Evolutionary conservation across 306 rosid species (phyloP), one percentile per base, ranked within the genome.

Genomic region (Begonia loranthoides): DNA sequence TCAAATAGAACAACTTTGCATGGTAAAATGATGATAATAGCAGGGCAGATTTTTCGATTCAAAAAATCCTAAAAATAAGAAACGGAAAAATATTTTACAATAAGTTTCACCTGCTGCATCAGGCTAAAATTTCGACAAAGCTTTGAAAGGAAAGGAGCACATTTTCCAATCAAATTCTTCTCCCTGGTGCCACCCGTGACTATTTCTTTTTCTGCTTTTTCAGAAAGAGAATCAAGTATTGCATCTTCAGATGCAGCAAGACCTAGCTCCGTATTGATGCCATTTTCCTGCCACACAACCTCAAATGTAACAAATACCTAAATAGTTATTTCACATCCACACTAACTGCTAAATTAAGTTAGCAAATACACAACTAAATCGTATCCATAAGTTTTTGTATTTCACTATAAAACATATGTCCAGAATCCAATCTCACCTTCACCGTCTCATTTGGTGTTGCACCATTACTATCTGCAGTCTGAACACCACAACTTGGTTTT

Each of bases 211-310:
- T 89, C 97, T 50, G 94, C 85, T 54, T 75, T 82, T 59, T 89
- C 95, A 50, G 82, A 71, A 61, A 89, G 72, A 34, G 79, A 73
- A 72, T 89, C 97, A 74, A 89, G 78, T 51, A 68, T 59, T 50
- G 95, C 97, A 74, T 89, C 97, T 78, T 80, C 97, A 50, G 97
- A 84, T 14, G 94, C 94, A 40, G 97, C 70, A 72, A 89, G 79
- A 54, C 97, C 97, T 70, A 89, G 77, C 70, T 85, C 97, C 6
- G 87, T 76, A 64, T 70, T 82, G 53, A 89, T 85, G 59, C 73
- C 74, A 64, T 72, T 71, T 66, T 76, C 94, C 97, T 89, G 81
- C 65, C 73, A 64, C 41, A 65, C 34, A 51, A 43, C 44, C 54
- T 45, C 45, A 36, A 58, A 45, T 46, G 54, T 59, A 9, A 56